Conservation (phyloP, 1,139 yeast genomes). For the Pichia kudriavzevii region DNA sequence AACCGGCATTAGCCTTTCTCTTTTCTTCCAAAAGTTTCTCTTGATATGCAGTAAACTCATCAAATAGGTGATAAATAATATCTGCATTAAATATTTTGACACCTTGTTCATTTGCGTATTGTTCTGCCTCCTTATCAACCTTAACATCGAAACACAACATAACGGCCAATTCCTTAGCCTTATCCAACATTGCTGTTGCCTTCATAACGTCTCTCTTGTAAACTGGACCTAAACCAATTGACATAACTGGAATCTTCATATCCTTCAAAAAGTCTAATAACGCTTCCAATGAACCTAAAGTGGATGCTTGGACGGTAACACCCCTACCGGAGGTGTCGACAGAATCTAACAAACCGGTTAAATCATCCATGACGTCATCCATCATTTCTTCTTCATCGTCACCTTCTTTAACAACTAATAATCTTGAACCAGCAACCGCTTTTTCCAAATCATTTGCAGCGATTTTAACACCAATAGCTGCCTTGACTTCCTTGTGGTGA, state of each 20-base stretch:
- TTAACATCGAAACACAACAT: slow-evolving; percentile 98
- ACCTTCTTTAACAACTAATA: slow-evolving; percentile 91
- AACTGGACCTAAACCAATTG: slow-evolving; percentile 96
- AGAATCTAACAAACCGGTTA: slow-evolving; percentile 88
- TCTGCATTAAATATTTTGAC: slow-evolving; percentile 92
- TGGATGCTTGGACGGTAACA: slow-evolving; percentile 97
- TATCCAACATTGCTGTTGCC: slow-evolving; percentile 93
- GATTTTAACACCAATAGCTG: slow-evolving; percentile 97
- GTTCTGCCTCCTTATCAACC: slow-evolving; percentile 96
- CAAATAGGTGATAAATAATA: slow-evolving; percentile 92
- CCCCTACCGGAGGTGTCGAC: slow-evolving; percentile 94
- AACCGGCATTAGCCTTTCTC: slow-evolving; percentile 80
- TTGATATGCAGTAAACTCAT: slow-evolving; percentile 90
- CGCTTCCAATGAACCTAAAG: slow-evolving; percentile 97
- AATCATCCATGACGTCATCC: slow-evolving; percentile 99
- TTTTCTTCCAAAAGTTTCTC: slow-evolving; percentile 78
- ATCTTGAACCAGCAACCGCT: slow-evolving; percentile 98
- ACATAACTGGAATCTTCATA: slow-evolving; percentile 98
- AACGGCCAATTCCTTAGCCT: slow-evolving; percentile 89
- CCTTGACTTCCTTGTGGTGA: slow-evolving; percentile 96
- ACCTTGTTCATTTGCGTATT: slow-evolving; percentile 89
- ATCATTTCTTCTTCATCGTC: slow-evolving; percentile 95
- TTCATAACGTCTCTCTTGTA: slow-evolving; percentile 97
- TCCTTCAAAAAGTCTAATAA: slow-evolving; percentile 92
- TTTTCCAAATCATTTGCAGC: slow-evolving; percentile 96